Evolutionary conservation across 73 alveolate genomes (phyloP).

Genomic region (Paramecium tetraurelia): DNA sequence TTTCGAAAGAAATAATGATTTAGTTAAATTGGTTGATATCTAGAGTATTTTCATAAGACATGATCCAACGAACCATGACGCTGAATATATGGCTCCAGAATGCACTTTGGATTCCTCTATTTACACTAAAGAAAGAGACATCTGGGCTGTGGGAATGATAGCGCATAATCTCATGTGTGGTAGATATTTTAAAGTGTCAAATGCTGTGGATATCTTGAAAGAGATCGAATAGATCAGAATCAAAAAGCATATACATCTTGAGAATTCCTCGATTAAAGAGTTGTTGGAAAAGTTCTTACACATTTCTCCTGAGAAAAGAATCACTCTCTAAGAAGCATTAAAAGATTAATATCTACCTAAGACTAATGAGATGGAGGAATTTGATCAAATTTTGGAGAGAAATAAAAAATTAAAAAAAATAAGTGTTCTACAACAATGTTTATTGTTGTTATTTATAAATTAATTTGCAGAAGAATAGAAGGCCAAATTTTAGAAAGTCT

Average conservation of each 20-base stretch:
- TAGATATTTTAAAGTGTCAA: background rate
- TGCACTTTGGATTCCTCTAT: background rate
- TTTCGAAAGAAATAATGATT: background rate
- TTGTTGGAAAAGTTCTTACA: background rate
- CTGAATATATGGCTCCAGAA: background rate
- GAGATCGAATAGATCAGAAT: background rate
- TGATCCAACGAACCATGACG: background rate
- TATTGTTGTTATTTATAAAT: background rate
- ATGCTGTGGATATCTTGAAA: background rate
- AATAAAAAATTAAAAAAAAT: background rate
- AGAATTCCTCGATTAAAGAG: background rate
- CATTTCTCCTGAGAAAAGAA: background rate
- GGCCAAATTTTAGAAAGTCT: background rate
- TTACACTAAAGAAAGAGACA: background rate
- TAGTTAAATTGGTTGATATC: background rate
- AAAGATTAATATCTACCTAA: background rate
- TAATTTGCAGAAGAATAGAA: background rate
- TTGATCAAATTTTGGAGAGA: background rate
- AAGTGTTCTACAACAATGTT: background rate
- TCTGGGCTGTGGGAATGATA: constrained; percentile 13
- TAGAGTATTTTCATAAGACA: background rate
- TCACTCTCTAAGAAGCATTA: background rate
- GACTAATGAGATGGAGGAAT: background rate
- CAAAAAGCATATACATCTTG: background rate
- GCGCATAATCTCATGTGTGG: background rate